These are phyloP conservation scores for Rhexocercosporidium sp. DNA, from an alignment of 2,329 filamentous ascomycete species.

Conservation along the genomic window DNA sequence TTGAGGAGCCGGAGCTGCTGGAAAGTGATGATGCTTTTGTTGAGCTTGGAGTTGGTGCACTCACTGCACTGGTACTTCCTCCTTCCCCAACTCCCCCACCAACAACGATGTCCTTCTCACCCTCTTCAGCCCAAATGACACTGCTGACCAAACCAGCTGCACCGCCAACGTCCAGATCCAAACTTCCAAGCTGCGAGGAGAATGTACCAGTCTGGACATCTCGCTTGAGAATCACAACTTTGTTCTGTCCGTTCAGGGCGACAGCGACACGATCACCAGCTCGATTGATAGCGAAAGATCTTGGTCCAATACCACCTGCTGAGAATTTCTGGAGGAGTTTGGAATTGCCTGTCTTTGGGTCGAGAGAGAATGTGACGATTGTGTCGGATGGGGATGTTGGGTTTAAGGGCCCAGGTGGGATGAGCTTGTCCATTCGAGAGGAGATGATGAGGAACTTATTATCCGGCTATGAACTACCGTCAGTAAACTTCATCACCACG, in stretches of 20 bases:
- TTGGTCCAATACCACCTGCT: constrained; percentile 48
- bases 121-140: constrained; percentile 13
- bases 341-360: constrained; percentile 43
- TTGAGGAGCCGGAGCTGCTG: not conserved
- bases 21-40: not conserved
- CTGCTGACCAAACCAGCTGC: constrained; percentile 4
- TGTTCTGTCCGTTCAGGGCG: not conserved
- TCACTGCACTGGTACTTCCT: not conserved
- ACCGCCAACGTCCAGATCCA: constrained; percentile 18
- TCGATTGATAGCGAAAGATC: constrained; percentile 50
- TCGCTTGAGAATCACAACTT: not conserved
- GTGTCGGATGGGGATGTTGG: constrained; percentile 42
- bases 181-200: constrained; percentile 41
- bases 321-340: constrained; percentile 47
- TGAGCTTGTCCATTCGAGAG: constrained; percentile 8
- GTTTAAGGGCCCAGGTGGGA: not conserved
- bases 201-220: constrained; percentile 5
- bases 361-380: constrained; percentile 46
- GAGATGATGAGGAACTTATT: constrained; percentile 20
- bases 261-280: constrained; percentile 47
- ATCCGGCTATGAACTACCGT: constrained; percentile 4
- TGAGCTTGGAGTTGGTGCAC: not conserved
- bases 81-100: not conserved
- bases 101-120: not conserved
- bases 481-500: not conserved